Conservation (phyloP, 306 rosid genomes). For the Arachis stenosperma region DNA sequence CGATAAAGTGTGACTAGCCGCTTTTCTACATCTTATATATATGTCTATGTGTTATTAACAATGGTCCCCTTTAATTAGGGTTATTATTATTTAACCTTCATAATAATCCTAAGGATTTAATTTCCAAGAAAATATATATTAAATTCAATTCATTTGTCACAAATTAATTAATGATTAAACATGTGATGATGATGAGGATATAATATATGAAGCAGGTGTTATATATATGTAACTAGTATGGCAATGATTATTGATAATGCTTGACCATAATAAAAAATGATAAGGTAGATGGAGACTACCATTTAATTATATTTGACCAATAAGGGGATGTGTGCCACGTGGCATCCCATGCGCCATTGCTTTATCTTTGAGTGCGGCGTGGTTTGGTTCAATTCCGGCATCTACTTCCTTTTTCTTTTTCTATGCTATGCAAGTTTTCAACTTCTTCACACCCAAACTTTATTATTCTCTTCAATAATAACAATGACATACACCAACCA, state of each 20-base stretch:
- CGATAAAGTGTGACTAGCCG: constrained; percentile 79
- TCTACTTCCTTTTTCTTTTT: constrained; percentile 51
- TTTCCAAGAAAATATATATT: too few relatives aligned
- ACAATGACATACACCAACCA: not conserved
- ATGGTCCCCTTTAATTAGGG: constrained; percentile 49
- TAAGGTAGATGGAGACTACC: constrained; percentile 45
- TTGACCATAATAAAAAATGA: constrained; percentile 40
- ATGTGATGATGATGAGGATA: not conserved
- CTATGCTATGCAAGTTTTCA: constrained; percentile 37
- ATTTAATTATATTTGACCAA: constrained; percentile 47
- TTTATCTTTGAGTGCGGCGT: constrained; percentile 72
- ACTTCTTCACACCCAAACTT: constrained; percentile 45
- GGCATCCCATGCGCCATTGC: constrained; percentile 65
- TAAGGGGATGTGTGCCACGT: constrained; percentile 59
- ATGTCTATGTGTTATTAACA: not conserved
- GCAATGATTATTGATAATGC: constrained; percentile 40
- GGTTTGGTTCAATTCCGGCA: constrained; percentile 93
- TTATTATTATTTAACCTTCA: constrained; percentile 18
- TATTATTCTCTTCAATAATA: constrained; percentile 37
- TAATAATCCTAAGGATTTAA: not conserved
- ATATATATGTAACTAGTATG: constrained; percentile 2
- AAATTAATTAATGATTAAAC: too few relatives aligned
- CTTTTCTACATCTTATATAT: constrained; percentile 56
- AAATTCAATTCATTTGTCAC: too few relatives aligned
- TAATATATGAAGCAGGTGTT: not conserved